Evolutionary conservation across 1,284 basidiomycete species (phyloP), one percentile per base, ranked within the genome.

Genomic region (Heterobasidion annosum): DNA sequence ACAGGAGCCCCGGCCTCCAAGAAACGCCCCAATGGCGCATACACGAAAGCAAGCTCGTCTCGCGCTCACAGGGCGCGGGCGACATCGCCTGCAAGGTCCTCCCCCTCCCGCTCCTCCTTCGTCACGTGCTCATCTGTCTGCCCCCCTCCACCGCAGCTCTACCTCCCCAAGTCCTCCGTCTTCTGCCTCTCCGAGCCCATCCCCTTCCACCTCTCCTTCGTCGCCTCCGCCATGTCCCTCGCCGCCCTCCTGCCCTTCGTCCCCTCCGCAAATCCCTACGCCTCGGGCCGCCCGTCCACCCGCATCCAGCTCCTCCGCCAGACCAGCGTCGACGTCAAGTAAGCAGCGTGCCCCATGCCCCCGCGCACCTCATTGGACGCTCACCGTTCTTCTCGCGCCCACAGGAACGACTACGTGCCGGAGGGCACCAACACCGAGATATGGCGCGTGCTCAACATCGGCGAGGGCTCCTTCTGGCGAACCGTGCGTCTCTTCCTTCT

Each of bases 311-410:
- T 87, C n/a, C 71, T 85, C 62, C 72, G 85, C 53, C 85, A 88
- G 65, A 76, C 77, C 2, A 75, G 73, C 15, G 83, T 87, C 12
- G 84, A 88, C 64, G 82, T 83, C 37, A 73, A 77, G 83, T 84
- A 61, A 50, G 75, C 65, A 25, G n/a, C n/a, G 18, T 46, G 42
- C 8, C 47, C 6, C 37, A 25, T 51, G n/a, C 34, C 52, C 15
- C 25, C 12, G 8, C 33, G 25, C 43, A 37, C n/a, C 25, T 12
- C 12, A 40, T n/a, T 25, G 18, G 25, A n/a, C 25, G 19, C n/a
- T 51, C 16, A 51, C 50, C 18, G 18, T 40, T 40, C 37, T n/a
- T 40, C n/a, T 40, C n/a, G 4, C n/a, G 37, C 8, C 1, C 19
- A 44, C 34, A 62, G 56, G 15, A 57, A 55, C 34, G 58, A 53